Evolutionary conservation across 164 flowering plant species (phyloP).

Genomic region (Stephania cephalantha): DNA sequence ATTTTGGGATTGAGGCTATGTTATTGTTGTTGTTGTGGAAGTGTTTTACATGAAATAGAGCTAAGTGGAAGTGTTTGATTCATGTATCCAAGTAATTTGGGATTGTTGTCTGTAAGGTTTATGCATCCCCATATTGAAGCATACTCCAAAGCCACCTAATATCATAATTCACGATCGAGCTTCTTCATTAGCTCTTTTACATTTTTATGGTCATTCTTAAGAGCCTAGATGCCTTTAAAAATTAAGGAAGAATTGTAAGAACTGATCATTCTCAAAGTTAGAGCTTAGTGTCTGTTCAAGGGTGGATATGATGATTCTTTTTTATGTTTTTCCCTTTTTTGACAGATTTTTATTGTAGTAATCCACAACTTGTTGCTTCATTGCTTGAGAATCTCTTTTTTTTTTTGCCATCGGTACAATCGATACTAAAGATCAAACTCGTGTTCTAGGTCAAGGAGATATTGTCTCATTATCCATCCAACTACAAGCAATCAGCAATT

Average conservation of each 20-base stretch:
- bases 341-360: neutral
- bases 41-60: too few species aligned
- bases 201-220: neutral
- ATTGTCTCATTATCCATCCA: slow-evolving; percentile 90
- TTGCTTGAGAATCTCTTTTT: neutral
- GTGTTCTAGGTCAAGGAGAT: slow-evolving; percentile 70
- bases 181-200: neutral
- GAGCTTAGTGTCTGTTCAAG: neutral
- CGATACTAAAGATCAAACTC: neutral
- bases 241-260: neutral
- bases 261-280: neutral
- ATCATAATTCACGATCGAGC: neutral
- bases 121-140: neutral
- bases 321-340: neutral
- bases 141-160: neutral
- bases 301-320: neutral
- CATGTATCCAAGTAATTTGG: neutral
- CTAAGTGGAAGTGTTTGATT: too few species aligned
- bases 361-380: neutral
- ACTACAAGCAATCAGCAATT: slow-evolving; percentile 97
- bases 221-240: neutral
- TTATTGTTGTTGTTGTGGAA: too few species aligned
- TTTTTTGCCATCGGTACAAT: neutral
- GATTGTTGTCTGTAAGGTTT: neutral
- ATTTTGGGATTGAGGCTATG: too few species aligned